Conservation (phyloP, 164 flowering plant genomes). For the Amborella trichopoda region DNA sequence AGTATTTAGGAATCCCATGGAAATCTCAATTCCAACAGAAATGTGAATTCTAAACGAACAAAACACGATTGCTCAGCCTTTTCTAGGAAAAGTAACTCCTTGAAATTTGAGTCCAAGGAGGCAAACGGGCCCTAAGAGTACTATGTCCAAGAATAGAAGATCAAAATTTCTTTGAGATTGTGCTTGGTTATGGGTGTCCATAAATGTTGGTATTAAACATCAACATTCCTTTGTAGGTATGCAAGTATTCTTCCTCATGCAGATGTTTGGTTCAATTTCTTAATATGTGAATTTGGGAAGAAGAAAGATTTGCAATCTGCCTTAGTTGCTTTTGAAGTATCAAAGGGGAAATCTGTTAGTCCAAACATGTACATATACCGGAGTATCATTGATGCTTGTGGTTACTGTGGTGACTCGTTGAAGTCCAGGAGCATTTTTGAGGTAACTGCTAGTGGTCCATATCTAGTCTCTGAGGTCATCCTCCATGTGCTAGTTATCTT, state of each 20-base stretch:
- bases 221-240: conserved; percentile 35
- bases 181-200: too few species aligned
- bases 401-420: conserved; percentile 54
- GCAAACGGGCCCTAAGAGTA: too few species aligned
- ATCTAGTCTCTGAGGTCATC: too few species aligned
- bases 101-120: too few species aligned
- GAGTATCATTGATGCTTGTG: conserved; percentile 77
- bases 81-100: too few species aligned
- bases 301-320: conserved; percentile 60
- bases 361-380: conserved; percentile 74
- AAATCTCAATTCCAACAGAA: too few species aligned
- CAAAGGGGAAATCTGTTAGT: conserved; percentile 27
- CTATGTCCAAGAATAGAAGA: too few species aligned
- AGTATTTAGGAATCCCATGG: too few species aligned
- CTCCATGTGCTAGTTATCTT: neutral
- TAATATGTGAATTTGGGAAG: conserved; percentile 72
- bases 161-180: too few species aligned
- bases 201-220: neutral
- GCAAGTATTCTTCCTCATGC: conserved; percentile 44
- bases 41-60: too few species aligned
- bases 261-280: conserved; percentile 35
- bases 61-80: too few species aligned
- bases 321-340: conserved; percentile 51
- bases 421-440: conserved; percentile 68
- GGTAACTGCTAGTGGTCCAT: conserved; percentile 28